Base-by-base conservation (phyloP, 371 early-diverging fungal species). In the Actinomucor elegans region DNA sequence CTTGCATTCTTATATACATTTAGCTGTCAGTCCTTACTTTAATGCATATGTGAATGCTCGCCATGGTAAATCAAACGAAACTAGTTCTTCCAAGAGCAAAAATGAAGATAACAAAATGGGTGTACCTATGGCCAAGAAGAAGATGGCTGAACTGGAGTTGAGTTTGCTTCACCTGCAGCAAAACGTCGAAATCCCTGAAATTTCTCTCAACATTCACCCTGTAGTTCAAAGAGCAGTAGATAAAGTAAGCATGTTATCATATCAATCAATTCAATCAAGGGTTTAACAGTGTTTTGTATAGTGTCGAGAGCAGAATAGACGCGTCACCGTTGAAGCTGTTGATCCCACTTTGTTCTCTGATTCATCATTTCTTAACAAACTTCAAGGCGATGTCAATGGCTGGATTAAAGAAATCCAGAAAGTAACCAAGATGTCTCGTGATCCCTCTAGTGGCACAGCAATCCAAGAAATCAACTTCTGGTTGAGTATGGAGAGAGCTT, bases 391-490 rank as follows among this genome's bases (percentile, higher is more conserved):
- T 64, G 98, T 99, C 37, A 98, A 98, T 61, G 88, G 89, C 6
- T 99, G 99, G 99, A 93, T 98, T 71, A 96, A 94, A 64, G 98
- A 98, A 64, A 98, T 99, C 60, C 97, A 98, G 66, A 97, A 96
- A 65, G 97, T 99, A 11, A 97, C 98, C 29, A 92, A 92, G 57
- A 87, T 99, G 57, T 81, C 87, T 24, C 85, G 98, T 48, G 99
- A 99, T 64, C 95, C 97, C 26, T 70, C 90, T 0, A 88, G 90
- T 31, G 97, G 96, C 14, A 89, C 94, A 3, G 96, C 98, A 14
- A 87, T 90, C 47, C 97, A 98, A 72, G 98, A 99, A 75, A 94
- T 99, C 71, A 95, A 96, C 73, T 99, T 98, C 67, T 99, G 99
- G 99, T 71, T 95, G 31, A 89, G 89, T 59, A 94, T 99, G 94